Conservation (phyloP, 805 yeast species). For the Candida oleophila region DNA sequence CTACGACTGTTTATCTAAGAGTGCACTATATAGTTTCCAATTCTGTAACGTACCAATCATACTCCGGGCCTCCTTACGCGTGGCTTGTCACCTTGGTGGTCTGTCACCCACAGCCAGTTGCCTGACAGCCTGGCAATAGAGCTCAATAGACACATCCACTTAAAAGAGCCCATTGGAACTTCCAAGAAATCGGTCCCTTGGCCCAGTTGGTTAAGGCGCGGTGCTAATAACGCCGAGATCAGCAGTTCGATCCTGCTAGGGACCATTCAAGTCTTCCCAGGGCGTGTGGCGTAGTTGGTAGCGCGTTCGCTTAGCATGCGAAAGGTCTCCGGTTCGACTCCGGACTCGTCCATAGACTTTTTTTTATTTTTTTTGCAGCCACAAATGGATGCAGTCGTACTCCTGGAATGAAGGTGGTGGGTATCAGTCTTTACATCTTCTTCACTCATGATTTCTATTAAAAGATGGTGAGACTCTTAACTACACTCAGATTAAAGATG, state of each 20-base stretch:
- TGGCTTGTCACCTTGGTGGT: no score
- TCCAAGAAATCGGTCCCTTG: slow-evolving; percentile 70
- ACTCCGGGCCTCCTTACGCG: no score
- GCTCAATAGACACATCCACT: no score
- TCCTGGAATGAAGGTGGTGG: background rate
- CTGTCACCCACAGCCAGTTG: no score
- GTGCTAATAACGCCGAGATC: slow-evolving; percentile 63
- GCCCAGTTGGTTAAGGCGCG: slow-evolving; percentile 57
- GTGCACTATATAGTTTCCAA: no score
- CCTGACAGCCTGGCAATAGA: no score
- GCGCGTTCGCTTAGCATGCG: slow-evolving; percentile 46
- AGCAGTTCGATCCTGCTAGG: slow-evolving; percentile 89
- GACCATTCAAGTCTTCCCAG: slow-evolving; percentile 45
- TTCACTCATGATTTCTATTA: background rate
- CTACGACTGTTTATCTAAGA: no score
- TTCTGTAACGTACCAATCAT: no score
- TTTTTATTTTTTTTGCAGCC: slow-evolving; percentile 11
- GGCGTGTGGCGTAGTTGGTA: slow-evolving; percentile 52
- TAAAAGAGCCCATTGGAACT: no score
- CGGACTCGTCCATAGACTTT: slow-evolving; percentile 36
- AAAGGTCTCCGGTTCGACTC: slow-evolving; percentile 49
- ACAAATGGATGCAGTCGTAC: background rate
- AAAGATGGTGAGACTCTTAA: background rate
- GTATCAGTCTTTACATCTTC: background rate
- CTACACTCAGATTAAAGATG: background rate